These are phyloP conservation scores for Cruciata laevipes DNA, from an alignment of 257 asterid genomes.

Conservation along the genomic window DNA sequence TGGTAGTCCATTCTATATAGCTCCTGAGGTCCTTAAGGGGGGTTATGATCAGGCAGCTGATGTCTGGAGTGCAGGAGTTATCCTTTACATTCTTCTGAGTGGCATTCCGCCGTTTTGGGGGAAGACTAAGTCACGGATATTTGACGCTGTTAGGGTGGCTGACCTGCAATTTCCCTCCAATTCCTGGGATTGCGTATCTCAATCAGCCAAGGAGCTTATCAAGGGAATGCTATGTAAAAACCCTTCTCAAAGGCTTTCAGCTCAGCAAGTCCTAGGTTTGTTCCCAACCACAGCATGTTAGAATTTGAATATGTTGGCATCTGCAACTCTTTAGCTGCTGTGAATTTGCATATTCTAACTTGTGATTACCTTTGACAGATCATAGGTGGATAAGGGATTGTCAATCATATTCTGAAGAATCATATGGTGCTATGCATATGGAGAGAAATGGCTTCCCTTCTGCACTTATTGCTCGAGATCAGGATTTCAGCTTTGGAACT, in stretches of 20 bases:
- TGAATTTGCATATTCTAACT: background rate
- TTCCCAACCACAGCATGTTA: slow-evolving; percentile 1
- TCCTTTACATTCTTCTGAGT: slow-evolving; percentile 72
- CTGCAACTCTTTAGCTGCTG: background rate
- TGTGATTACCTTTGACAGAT: slow-evolving; percentile 26
- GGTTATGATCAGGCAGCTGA: slow-evolving; percentile 77
- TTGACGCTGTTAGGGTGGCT: slow-evolving; percentile 69
- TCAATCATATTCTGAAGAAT: slow-evolving; percentile 16
- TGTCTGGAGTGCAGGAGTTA: slow-evolving; percentile 83
- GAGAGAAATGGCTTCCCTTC: slow-evolving; percentile 19
- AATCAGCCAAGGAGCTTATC: slow-evolving; percentile 57
- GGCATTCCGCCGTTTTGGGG: slow-evolving; percentile 88
- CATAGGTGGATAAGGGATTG: slow-evolving; percentile 50
- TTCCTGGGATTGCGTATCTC: slow-evolving; percentile 52
- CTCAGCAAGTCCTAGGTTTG: slow-evolving; percentile 67
- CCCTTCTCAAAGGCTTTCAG: slow-evolving; percentile 54
- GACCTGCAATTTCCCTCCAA: slow-evolving; percentile 55
- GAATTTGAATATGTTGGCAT: background rate
- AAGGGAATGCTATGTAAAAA: slow-evolving; percentile 63
- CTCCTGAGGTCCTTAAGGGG: slow-evolving; percentile 76
- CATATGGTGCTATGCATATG: slow-evolving; percentile 14
- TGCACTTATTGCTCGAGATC: slow-evolving; percentile 36
- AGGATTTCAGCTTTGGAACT: slow-evolving; percentile 57
- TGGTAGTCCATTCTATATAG: slow-evolving; percentile 85
- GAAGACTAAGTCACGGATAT: slow-evolving; percentile 58